phyloP scores from a whole-genome alignment of 805 yeast species.

The Saturnispora hagleri region DNA sequence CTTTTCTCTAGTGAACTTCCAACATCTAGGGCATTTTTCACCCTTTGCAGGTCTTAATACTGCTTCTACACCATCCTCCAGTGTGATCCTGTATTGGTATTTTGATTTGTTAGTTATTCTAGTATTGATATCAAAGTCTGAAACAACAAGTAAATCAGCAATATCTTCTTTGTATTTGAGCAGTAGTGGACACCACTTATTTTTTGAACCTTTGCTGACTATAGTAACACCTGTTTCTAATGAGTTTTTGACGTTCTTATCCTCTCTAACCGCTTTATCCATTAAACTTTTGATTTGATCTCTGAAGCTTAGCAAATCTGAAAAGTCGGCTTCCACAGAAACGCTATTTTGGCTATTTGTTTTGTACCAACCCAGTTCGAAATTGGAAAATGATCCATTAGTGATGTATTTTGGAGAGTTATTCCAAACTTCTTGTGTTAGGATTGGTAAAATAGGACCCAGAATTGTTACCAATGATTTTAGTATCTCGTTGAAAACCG shows the following conservation, averaged over 20 bases:
- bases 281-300: constrained; percentile 40
- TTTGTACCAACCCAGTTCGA: constrained; percentile 34
- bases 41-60: constrained; percentile 30
- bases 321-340: constrained; percentile 36
- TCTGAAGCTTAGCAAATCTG: constrained; percentile 37
- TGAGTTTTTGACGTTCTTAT: constrained; percentile 43
- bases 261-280: constrained; percentile 48
- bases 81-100: constrained; percentile 20
- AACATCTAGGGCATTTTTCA: constrained; percentile 86
- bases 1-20: constrained; percentile 59
- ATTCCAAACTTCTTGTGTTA: constrained; percentile 86
- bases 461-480: constrained; percentile 55
- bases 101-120: constrained; percentile 14
- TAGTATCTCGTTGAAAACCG: constrained; percentile 53
- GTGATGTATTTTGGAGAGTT: constrained; percentile 32
- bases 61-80: constrained; percentile 26
- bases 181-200: constrained; percentile 4
- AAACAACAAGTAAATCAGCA: constrained; percentile 53
- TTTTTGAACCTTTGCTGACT: constrained; percentile 18
- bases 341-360: constrained; percentile 20
- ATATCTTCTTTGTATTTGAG: constrained; percentile 34
- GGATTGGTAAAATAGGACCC: constrained; percentile 74
- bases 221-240: constrained; percentile 45
- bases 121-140: constrained; percentile 34
- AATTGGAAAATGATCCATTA: constrained; percentile 33